Evolutionary conservation across 495 filamentous ascomycete genomes (phyloP), one percentile per base, ranked within the genome.

Genomic region (Astrothelium macrocarpum): DNA sequence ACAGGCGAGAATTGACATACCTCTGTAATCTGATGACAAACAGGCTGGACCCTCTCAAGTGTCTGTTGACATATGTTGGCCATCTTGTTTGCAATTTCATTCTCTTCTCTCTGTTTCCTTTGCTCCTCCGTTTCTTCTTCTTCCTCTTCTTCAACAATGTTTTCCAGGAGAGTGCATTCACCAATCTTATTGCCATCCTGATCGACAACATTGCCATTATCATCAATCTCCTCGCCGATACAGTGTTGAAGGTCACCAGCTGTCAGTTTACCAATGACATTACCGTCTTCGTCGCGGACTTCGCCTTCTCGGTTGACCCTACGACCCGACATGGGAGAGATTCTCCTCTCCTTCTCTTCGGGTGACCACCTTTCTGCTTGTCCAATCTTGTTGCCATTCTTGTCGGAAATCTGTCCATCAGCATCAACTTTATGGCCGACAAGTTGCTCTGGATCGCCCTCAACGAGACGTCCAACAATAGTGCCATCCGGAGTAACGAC

Each of bases 21-120:
- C 60, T 93, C 87, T 2, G 83, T 87, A 75, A 96, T 96, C 81
- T 90, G 84, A 73, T 90, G 90, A 81, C 87, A 87, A 66, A 97
- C 81, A 2, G 92, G 92, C 67, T 87, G 84, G 70, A 97, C 82
- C 67, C 84, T 86, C 63, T 96, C 91, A 1, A 96, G 78, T 2
- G 89, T 90, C 71, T 90, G 86, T 64, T 83, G 78, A 68, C 95
- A 82, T 73, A 91, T 90, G 59, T 71, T 73, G 9, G 80, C 73
- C 82, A 97, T 90, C 79, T 89, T 88, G 45, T 83, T 80, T 0
- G 92, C 92, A 60, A 96, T 79, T 75, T 91, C 83, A 56, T 75
- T 78, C 70, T 95, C 90, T 58, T 85, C 76, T 70, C 88, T 85
- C 1, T 78, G 75, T 72, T 86, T 80, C 60, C 80, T 78, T 28